phyloP scores from a whole-genome alignment of 345 rosid species.

The Cochlearia excelsa region DNA sequence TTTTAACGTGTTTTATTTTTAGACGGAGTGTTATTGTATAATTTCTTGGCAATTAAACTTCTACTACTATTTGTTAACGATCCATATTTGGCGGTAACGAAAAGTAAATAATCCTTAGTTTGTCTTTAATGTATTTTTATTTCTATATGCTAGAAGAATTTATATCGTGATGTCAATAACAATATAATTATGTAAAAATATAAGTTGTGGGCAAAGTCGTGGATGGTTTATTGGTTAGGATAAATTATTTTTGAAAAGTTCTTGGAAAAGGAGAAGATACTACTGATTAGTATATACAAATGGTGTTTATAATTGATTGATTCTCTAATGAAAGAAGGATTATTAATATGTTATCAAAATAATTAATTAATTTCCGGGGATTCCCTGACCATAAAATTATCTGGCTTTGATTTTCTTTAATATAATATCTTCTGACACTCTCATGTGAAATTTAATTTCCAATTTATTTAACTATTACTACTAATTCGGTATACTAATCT shows the following conservation, averaged over 20 bases:
- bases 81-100: background rate
- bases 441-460: conserved; percentile 24
- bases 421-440: conserved; percentile 17
- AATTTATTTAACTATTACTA: conserved; percentile 15
- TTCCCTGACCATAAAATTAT: conserved; percentile 1
- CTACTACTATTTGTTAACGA: background rate
- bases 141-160: background rate
- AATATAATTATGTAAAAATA: conserved; percentile 1
- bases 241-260: conserved; percentile 1
- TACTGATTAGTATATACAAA: background rate
- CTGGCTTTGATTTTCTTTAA: conserved; percentile 14
- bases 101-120: background rate
- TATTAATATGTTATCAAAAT: conserved; percentile 4
- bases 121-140: background rate
- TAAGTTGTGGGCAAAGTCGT: conserved; percentile 29
- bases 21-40: conserved; percentile 1
- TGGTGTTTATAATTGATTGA: conserved; percentile 9
- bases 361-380: conserved; percentile 11
- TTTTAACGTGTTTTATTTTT: conserved; percentile 17
- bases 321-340: conserved; percentile 2
- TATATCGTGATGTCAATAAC: conserved; percentile 1
- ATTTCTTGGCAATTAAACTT: background rate
- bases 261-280: background rate
- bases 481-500: background rate
- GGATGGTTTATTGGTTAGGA: background rate